Evolutionary conservation across 2,329 filamentous ascomycete genomes (phyloP), one percentile per base, ranked within the genome.

Genomic region (Apiospora aurea): DNA sequence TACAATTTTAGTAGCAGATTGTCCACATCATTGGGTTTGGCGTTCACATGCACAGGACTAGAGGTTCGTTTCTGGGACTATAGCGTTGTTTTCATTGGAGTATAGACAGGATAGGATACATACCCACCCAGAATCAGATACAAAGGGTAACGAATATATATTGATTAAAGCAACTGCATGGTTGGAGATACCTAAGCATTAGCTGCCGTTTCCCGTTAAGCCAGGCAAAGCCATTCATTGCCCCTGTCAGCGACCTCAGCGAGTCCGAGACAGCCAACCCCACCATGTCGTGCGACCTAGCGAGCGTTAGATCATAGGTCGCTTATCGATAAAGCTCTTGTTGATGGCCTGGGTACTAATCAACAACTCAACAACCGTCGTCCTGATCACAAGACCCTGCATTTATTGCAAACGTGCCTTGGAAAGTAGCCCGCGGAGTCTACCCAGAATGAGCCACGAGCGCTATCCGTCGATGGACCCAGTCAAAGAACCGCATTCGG

Each of bases 401-500:
- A 18, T 41, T 41, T 64, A 10, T 41, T 64, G 4, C 29, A 21
- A 21, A 14, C 34, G 8, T 21, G 34, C 21, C 29, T 18, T 21
- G 16, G 53, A 61, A 38, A 8, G 2, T 4, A 14, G n/a, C 57
- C 41, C 34, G 57, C 29, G 14, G 34, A 64, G 34, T 14, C 18
- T 71, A 51, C 70, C 73, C 34, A 64, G 57, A 71, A 90, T 90
- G 88, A 89, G 86, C 80, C 88, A 90, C 76, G 88, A 90, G 80
- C 82, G 87, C 75, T 89, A 88, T 76, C 84, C 87, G 10, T 88
- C 88, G 18, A 85, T 88, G 72, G 88, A 90, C 73, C 83, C 85
- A 2, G 81, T 87, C 73, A 94, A 94, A 81, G 93, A 95, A 82
- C 92, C 93, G 49, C 93, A 95, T 82, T 90, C 91, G 26, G 89